These are phyloP conservation scores for Falciphora oryzae DNA, from an alignment of 2,329 filamentous ascomycete genomes.

Conservation along the genomic window DNA sequence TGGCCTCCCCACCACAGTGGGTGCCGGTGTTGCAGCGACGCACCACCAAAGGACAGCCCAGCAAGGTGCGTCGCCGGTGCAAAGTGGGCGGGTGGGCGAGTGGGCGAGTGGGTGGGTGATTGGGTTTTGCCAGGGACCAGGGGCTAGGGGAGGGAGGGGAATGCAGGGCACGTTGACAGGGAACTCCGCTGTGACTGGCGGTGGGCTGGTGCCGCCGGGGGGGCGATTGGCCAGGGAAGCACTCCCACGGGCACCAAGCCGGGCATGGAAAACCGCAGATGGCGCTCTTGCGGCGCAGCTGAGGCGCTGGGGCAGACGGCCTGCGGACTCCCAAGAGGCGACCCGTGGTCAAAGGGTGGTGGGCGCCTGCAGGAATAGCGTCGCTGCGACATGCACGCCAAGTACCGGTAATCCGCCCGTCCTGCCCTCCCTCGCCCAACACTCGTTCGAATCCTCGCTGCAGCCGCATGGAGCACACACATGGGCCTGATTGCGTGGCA, in stretches of 20 bases:
- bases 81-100: constrained; percentile 4
- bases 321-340: no score
- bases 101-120: background rate
- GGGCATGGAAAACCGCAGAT: constrained; percentile 1
- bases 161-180: constrained; percentile 9
- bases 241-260: background rate
- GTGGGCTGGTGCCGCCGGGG: constrained; percentile 3
- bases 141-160: background rate
- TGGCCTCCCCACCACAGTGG: background rate
- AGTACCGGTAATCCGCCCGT: constrained; percentile 5
- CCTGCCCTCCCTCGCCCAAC: background rate
- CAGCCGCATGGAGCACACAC: constrained; percentile 1
- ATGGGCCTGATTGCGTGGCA: constrained; percentile 6
- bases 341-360: background rate
- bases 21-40: constrained; percentile 3
- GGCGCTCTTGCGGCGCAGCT: constrained; percentile 7
- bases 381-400: constrained; percentile 5
- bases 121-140: constrained; percentile 5
- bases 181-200: constrained; percentile 4
- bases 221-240: background rate
- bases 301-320: background rate
- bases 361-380: constrained; percentile 7
- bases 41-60: background rate
- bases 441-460: constrained; percentile 1
- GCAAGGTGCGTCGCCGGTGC: background rate